Base-by-base conservation (phyloP, 2,329 filamentous ascomycete species). In the Immersiporthe knoxdaviesiana region DNA sequence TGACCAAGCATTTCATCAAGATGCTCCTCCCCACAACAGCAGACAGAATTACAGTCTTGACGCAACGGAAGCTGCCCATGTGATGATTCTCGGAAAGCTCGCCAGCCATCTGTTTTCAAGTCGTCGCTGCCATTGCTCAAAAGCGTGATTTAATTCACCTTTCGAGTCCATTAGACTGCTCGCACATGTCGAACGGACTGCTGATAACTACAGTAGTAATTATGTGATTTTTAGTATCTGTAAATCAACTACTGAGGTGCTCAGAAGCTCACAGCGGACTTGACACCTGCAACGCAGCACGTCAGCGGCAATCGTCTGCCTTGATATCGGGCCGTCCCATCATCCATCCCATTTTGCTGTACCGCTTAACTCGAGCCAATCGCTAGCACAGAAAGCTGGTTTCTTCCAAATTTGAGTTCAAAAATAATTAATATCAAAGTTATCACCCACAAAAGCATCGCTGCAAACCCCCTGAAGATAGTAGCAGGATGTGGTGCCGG, bases 391-490 rank as follows among this genome's bases (percentile, higher is more conserved):
- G 35, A 47, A 8, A 35, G 44, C 44, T n/a, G n/a, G n/a, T n/a
- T n/a, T n/a, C n/a, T n/a, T n/a, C n/a, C n/a, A n/a, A n/a, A n/a
- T n/a, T n/a, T n/a, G n/a, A n/a, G n/a, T n/a, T n/a, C n/a, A n/a
- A n/a, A n/a, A n/a, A n/a, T n/a, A n/a, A n/a, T n/a, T n/a, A n/a
- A n/a, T n/a, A n/a, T n/a, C n/a, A n/a, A n/a, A n/a, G n/a, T n/a
- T n/a, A n/a, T n/a, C n/a, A n/a, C n/a, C n/a, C n/a, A n/a, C n/a
- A n/a, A 47, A 8, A 35, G 44, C 44, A n/a, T 16, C 5, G 44
- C 21, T 47, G 56, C 56, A 59, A 30, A n/a, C n/a, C n/a, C 56
- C 30, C 56, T 59, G 32, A 37, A 30, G 52, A 56, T 56, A 47
- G 21, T 8, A 47, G 44, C 18, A 18, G 8, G 52, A 21, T 24